These are phyloP conservation scores for Carex parvula DNA, from an alignment of 176 grass and related monocot genomes.

Conservation along the genomic window DNA sequence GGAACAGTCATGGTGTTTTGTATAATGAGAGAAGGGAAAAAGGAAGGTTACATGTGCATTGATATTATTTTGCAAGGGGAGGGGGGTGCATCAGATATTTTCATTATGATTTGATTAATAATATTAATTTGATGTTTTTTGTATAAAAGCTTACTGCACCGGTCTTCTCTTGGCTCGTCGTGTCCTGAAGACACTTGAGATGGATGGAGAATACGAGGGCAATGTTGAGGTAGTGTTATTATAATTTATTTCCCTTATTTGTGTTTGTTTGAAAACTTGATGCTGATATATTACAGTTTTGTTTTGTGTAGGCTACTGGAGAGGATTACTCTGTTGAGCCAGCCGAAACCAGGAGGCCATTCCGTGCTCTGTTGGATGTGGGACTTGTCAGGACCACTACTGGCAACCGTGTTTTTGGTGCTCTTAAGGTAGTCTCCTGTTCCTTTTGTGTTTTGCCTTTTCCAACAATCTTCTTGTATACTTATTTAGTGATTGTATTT, in stretches of 20 bases:
- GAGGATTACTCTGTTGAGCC: constrained; percentile 82
- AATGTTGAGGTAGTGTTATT: constrained; percentile 53
- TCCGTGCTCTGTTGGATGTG: constrained; percentile 80
- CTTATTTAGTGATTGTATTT: not conserved
- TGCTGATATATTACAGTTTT: not conserved
- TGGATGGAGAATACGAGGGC: constrained; percentile 73
- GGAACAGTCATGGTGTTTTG: not conserved
- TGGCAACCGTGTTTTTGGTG: constrained; percentile 79
- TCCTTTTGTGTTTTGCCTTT: not conserved
- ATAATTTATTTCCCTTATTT: not conserved
- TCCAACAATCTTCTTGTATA: not conserved
- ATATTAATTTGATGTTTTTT: not conserved
- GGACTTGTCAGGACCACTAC: constrained; percentile 75
- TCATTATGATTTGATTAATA: not conserved
- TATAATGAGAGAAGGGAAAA: not conserved
- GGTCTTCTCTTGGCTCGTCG: constrained; percentile 74
- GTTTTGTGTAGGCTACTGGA: constrained; percentile 51
- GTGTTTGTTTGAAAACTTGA: not conserved
- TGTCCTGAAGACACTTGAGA: constrained; percentile 50
- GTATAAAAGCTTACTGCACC: constrained; percentile 61
- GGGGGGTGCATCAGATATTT: not conserved
- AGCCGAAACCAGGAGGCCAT: constrained; percentile 67
- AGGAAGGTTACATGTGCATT: not conserved
- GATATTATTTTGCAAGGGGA: not conserved
- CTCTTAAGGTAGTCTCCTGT: constrained; percentile 52